phyloP scores from a whole-genome alignment of 768 basidiomycete species.

The Gymnopilus dilepis region DNA sequence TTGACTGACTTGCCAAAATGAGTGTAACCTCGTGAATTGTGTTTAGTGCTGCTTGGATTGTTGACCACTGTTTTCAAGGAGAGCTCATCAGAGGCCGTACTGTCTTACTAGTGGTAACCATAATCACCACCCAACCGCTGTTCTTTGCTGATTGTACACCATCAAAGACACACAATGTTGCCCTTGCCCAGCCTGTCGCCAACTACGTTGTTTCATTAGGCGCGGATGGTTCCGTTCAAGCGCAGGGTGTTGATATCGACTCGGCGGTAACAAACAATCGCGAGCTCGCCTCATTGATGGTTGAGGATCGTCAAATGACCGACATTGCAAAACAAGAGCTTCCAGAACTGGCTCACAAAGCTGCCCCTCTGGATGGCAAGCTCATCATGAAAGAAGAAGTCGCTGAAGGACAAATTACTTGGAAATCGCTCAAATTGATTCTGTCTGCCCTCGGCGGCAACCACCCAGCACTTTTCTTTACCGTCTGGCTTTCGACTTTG shows the following conservation, averaged over 20 bases:
- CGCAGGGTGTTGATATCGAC: constrained; percentile 48
- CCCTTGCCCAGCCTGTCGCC: constrained; percentile 54
- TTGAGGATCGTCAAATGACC: constrained; percentile 32
- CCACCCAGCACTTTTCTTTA: constrained; percentile 39
- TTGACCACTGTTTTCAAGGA: constrained; percentile 76
- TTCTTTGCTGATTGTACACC: background rate
- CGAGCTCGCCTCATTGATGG: constrained; percentile 36
- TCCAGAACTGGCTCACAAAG: constrained; percentile 25
- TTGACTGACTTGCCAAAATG: background rate
- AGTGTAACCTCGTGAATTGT: no score
- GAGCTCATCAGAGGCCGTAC: constrained; percentile 77
- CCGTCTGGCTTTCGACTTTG: constrained; percentile 28
- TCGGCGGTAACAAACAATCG: constrained; percentile 46
- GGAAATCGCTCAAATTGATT: constrained; percentile 39
- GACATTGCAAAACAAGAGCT: constrained; percentile 22
- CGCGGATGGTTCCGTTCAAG: constrained; percentile 53
- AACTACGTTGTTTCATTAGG: constrained; percentile 61
- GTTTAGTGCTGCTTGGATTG: constrained; percentile 41
- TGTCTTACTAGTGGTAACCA: constrained; percentile 71
- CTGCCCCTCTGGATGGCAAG: constrained; percentile 48
- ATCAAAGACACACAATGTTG: constrained; percentile 50
- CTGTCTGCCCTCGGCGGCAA: constrained; percentile 41
- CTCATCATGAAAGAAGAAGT: constrained; percentile 69
- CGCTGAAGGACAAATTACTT: constrained; percentile 38
- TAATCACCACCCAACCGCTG: background rate